Base-by-base conservation (phyloP, 2,329 filamentous ascomycete species). In the Claviceps paspali region DNA sequence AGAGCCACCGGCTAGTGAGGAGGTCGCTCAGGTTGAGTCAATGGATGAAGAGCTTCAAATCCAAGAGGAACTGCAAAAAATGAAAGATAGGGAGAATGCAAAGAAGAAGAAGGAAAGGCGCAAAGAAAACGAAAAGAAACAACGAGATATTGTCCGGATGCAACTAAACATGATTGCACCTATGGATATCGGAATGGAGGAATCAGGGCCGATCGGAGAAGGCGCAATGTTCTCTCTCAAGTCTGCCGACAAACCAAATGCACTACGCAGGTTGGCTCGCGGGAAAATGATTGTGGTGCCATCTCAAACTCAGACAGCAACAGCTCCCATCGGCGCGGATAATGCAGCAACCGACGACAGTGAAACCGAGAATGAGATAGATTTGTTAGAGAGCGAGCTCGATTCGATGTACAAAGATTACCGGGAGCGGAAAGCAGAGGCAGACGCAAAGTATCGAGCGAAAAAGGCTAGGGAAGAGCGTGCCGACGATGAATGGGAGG, bases 81-180 rank as follows among this genome's bases (percentile, higher is more conserved):
- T 96, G 51, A 82, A 82, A 47, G 86, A 96, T 19, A 80, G 78
- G 50, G 82, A 91, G 45, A 74, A 62, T 30, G 58, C 79, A 17
- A 77, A 78, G 48, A 88, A 78, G 59, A 92, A 86, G 62, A 80
- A 85, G 49, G 82, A 93, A 50, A 76, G 80, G 47, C 73, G 87
- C 45, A 82, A 72, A 49, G 86, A 93, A 42, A 98, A 98, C 46
- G 91, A 98, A 58, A 77, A 77, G 57, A 96, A 93, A 60, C 83
- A 91, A 48, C 91, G 83, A 48, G 91, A 96, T 46, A 85, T 96
- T 42, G 70, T 93, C n/a, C 78, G 91, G 24, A 81, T 98, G 80
- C 91, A 98, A 59, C 76, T 98, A 65, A 80, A 95, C 62, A 98
- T 98, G 91, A 80, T 79, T 2, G 82, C 86, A 1, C 91, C 91